These are phyloP conservation scores for Kluyveromyces nonfermentans DNA, from an alignment of 805 yeast genomes.

Conservation along the genomic window DNA sequence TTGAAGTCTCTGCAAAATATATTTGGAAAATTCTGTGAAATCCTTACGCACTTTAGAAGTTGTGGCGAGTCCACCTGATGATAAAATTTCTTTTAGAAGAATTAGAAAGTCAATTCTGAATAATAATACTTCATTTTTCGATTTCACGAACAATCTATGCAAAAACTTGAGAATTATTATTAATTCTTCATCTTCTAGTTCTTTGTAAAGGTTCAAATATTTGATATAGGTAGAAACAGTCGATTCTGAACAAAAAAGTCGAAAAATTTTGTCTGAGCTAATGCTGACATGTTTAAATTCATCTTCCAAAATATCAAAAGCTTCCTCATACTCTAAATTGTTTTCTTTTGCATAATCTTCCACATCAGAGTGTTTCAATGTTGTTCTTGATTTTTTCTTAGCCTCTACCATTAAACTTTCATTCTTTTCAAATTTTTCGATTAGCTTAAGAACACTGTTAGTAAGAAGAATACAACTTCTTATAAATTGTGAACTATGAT, in stretches of 20 bases:
- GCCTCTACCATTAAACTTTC: conserved; percentile 39
- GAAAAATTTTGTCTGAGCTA: conserved; percentile 17
- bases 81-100: conserved; percentile 43
- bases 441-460: conserved; percentile 52
- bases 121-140: conserved; percentile 47
- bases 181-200: conserved; percentile 50
- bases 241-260: conserved; percentile 33
- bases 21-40: conserved; percentile 53
- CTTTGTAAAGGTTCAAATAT: conserved; percentile 50
- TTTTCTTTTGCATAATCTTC: conserved; percentile 30
- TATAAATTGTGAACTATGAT: conserved; percentile 54
- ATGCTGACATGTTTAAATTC: conserved; percentile 10
- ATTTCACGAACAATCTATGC: conserved; percentile 57
- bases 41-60: conserved; percentile 43
- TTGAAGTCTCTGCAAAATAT: conserved; percentile 53
- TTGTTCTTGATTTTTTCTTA: conserved; percentile 31
- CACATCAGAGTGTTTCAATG: conserved; percentile 20
- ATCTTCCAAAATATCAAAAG: conserved; percentile 20
- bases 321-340: conserved; percentile 25
- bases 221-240: conserved; percentile 59
- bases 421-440: conserved; percentile 55
- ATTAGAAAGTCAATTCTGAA: conserved; percentile 69
- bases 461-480: conserved; percentile 54
- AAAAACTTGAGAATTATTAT: conserved; percentile 60
- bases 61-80: conserved; percentile 41